These are phyloP conservation scores for Oryza brachyantha DNA, from an alignment of 176 grass and related monocot species.

Conservation along the genomic window DNA sequence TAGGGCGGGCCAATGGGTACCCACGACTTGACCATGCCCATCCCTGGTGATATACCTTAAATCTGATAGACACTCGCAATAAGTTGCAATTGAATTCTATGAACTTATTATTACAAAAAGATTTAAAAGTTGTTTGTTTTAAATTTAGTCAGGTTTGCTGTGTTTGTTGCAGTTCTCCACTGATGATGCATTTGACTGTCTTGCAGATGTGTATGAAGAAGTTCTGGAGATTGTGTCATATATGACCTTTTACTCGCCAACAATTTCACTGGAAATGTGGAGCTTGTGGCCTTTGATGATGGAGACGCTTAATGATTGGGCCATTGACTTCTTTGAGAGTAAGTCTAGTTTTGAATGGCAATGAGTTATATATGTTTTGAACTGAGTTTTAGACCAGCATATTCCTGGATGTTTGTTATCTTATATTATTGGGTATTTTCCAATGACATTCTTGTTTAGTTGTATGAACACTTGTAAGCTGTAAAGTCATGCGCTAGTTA, in stretches of 20 bases:
- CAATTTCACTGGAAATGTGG: conserved; percentile 92
- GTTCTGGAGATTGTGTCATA: conserved; percentile 91
- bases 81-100: not conserved
- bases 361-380: not conserved
- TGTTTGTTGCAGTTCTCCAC: not conserved
- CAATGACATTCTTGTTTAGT: not conserved
- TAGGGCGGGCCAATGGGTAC: not conserved
- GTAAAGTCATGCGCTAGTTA: not conserved
- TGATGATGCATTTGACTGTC: too few relatives aligned
- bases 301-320: conserved; percentile 82
- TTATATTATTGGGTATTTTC: not conserved
- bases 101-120: not conserved
- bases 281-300: conserved; percentile 89
- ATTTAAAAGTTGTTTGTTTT: not conserved
- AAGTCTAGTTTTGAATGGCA: conserved; percentile 38
- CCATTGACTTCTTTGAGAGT: conserved; percentile 97
- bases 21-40: not conserved
- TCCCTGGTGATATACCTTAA: not conserved
- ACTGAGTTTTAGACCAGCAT: not conserved
- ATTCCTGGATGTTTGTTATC: not conserved
- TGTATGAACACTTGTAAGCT: not conserved
- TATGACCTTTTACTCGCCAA: conserved; percentile 85
- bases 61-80: not conserved
- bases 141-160: conserved; percentile 4
- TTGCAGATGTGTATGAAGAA: conserved; percentile 95